Percentiles rank a stretch among this genome's conserved stretches.
Evolutionary conservation across 176 grass and related monocot species (phyloP).

Genomic region (Hordeum marinum): DNA sequence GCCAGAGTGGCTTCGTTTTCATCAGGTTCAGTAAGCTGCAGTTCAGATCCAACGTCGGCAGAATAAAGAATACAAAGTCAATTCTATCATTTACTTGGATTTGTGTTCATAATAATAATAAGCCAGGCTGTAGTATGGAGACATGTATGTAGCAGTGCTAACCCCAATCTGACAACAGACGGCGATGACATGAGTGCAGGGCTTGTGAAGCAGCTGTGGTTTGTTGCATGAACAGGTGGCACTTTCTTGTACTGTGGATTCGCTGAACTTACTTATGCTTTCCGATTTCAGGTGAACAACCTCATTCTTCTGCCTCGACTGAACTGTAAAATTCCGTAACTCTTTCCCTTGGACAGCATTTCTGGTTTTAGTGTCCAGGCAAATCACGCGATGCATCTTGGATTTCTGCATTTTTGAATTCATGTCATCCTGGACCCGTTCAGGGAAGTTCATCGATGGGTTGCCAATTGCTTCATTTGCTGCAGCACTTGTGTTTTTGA

Average conservation of each 20-base stretch:
- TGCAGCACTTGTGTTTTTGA: not conserved
- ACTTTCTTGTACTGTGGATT: not conserved
- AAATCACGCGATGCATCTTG: not conserved
- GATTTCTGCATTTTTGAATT: slow-evolving; percentile 8
- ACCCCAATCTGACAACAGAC: slow-evolving; percentile 22
- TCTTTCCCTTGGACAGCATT: not conserved
- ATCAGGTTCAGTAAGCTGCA: too few species aligned
- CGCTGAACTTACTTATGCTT: not conserved
- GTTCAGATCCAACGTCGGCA: too few species aligned
- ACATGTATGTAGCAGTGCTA: not conserved
- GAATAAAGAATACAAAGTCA: too few species aligned
- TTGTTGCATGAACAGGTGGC: slow-evolving; percentile 14
- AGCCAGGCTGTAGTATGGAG: not conserved
- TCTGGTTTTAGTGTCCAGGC: not conserved
- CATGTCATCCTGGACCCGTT: slow-evolving; percentile 4
- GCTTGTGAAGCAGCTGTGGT: not conserved
- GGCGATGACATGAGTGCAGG: slow-evolving; percentile 20
- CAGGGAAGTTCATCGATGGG: slow-evolving; percentile 8
- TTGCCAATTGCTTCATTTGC: slow-evolving; percentile 18
- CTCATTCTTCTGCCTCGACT: not conserved
- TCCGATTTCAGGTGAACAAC: not conserved
- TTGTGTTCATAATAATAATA: too few species aligned
- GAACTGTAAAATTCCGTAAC: not conserved
- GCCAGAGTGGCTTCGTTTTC: too few species aligned
- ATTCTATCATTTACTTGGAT: too few species aligned